These are phyloP conservation scores for Scenedesmus sp. DNA, from an alignment of 163 green algal species.

Conservation along the genomic window DNA sequence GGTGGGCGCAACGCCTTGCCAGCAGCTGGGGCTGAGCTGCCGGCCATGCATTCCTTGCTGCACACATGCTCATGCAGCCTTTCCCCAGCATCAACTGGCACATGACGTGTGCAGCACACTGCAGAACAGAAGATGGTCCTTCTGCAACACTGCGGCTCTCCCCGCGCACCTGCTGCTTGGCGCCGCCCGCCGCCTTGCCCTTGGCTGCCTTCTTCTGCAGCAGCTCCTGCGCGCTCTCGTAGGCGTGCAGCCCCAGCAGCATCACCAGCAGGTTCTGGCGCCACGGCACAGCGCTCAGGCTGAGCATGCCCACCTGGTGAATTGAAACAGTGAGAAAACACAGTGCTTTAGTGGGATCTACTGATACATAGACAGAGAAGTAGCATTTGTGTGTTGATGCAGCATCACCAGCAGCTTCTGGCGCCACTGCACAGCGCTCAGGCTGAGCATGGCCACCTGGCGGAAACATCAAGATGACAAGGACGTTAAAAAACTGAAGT, in stretches of 20 bases:
- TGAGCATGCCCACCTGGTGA: constrained; percentile 38
- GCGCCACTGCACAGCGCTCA: constrained; percentile 19
- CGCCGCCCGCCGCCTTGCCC: constrained; percentile 41
- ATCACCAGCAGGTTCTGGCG: constrained; percentile 35
- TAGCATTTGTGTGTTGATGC: no score
- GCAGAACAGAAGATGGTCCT: no score
- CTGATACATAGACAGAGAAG: no score
- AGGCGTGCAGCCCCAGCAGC: constrained; percentile 35
- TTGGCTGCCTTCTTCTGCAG: constrained; percentile 32
- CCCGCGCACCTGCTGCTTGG: constrained; percentile 35
- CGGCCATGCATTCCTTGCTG: no score
- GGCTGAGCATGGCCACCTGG: not conserved
- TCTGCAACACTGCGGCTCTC: not conserved
- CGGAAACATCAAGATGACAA: no score
- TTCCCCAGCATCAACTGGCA: no score
- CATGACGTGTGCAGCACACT: no score
- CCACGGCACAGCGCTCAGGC: constrained; percentile 35
- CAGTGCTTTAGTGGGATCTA: no score
- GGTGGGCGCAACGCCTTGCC: no score
- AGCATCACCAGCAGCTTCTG: constrained; percentile 25
- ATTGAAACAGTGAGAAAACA: not conserved
- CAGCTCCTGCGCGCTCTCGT: constrained; percentile 21
- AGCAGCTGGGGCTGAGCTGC: no score
- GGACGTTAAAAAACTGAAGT: no score
- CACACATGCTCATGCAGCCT: no score